Evolutionary conservation across 192 early-diverging fungal species (phyloP), one percentile per base, ranked within the genome.

Genomic region (Phlyctochytrium arcticum): DNA sequence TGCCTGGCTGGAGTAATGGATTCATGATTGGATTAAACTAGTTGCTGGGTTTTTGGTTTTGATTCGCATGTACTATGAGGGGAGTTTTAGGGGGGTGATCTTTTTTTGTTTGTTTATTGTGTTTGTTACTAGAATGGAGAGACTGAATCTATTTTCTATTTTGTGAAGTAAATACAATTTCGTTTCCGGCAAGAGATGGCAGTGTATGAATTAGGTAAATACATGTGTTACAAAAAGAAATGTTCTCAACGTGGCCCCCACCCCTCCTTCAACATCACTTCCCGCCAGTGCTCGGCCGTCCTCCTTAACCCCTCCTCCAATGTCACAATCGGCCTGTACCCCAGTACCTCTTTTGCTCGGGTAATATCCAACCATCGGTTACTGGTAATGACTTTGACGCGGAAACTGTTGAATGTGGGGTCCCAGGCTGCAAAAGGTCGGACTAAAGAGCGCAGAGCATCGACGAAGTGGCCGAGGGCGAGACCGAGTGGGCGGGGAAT

Each of bases 311-410:
- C 89, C 71, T 90, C 83, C 50, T 76, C 76, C 36, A 84, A 62
- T 0, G 70, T 48, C 0, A 87, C 69, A 24, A 78, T 68, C 6
- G 89, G 86, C 58, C 69, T 72, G 73, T 90, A 90, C 2, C 87
- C 87, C 32, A 90, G 69, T 15, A 75, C 32, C 56, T 73, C 83
- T 68, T 85, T 89, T 37, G 95, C 94, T 77, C 94, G 95, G 37
- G 69, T 72, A 65, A 93, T 93, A 72, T 93, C 90, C 70, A 91
- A 92, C 74, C 91, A 95, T 42, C 94, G 85, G 55, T 90, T 89
- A 30, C 75, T 87, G 33, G 87, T 79, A 32, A 89, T 82, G 55
- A 92, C 82, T 56, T 87, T 88, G 36, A 98, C 84, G 30, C 89
- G 69, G 36, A 92, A 85, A 46, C 84, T 80, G 10, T 92, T 83